Evolutionary conservation across 2,329 filamentous ascomycete species (phyloP), one percentile per base, ranked within the genome.

Genomic region (Nemania abortiva): DNA sequence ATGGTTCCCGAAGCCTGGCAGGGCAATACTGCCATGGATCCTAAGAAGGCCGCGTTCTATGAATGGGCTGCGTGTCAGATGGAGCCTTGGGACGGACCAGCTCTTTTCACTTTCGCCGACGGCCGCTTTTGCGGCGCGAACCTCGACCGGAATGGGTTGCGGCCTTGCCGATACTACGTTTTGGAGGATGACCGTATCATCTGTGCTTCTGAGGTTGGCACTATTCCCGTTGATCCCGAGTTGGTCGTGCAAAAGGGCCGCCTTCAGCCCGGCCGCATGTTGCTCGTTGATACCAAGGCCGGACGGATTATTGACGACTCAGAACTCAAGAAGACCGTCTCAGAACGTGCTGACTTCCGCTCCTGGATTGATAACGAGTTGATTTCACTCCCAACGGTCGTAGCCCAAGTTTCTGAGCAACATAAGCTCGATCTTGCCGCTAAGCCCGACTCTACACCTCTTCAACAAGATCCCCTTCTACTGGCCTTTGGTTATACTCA

Each of bases 1-100:
- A 97, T 98, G 95, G 93, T 98, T 58, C 95, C 95, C 24, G 95
- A 98, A 83, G 95, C 95, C 69, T 98, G 95, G 95, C 94, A 98
- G 82, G 95, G 95, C 70, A 98, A 98, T 81, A 85, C 90, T 45
- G 86, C 90, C 69, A 97, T 98, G 92, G 95, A 98, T 77, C 93
- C 94, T 65, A 92, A 93, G 78, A 98, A 98, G 84, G 93, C 95
- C 68, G 95, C 95, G 60, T 98, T 98, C 83, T 98, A 98, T 83
- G 95, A 98, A 81, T 98, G 95, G 94, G 95, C 95, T 77, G 95
- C 94, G 74, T 98, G 95, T 82, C 92, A 97, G 86, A 98, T 98
- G 95, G 95, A 98, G 85, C 95, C 95, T 18, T 98, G 95, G 95
- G 95, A 98, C 82, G 95, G 95, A 20, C 95, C 95, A 39, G 95